Evolutionary conservation across 225 moss, liverwort and hornwort species (phyloP).

Genomic region (Polytrichum formosum): DNA sequence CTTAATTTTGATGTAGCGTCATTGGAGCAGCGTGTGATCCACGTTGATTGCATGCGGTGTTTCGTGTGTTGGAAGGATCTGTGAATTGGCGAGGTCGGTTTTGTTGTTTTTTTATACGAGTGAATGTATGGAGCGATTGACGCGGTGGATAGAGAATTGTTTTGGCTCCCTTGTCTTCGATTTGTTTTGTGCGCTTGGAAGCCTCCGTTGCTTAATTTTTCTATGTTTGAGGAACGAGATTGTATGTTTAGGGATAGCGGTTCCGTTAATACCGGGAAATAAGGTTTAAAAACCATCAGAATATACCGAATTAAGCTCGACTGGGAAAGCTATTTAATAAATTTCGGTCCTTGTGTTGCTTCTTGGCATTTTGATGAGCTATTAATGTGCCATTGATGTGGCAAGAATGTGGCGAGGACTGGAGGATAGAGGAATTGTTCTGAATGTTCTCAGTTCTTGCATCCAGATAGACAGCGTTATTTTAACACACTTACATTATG

Average conservation of each 20-base stretch:
- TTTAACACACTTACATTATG: not conserved
- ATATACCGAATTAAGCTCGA: not conserved
- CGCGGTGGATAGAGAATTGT: not conserved
- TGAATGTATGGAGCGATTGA: not conserved
- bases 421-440: too few species aligned
- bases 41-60: not conserved
- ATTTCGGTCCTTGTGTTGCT: too few species aligned
- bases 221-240: not conserved
- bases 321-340: not conserved
- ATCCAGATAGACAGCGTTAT: not conserved
- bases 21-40: not conserved
- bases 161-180: not conserved
- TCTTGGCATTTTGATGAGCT: too few species aligned
- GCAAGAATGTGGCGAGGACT: too few species aligned
- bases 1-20: not conserved
- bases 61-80: conserved; percentile 1
- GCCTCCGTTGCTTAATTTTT: not conserved
- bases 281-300: not conserved
- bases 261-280: not conserved
- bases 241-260: not conserved
- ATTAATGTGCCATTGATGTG: too few species aligned
- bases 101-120: not conserved
- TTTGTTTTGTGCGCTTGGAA: not conserved
- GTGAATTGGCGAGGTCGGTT: not conserved
- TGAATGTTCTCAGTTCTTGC: too few species aligned